Percentiles rank a stretch among this genome's conserved stretches.
Conservation (phyloP, 441 rosid genomes). For the Gossypium aridum region DNA sequence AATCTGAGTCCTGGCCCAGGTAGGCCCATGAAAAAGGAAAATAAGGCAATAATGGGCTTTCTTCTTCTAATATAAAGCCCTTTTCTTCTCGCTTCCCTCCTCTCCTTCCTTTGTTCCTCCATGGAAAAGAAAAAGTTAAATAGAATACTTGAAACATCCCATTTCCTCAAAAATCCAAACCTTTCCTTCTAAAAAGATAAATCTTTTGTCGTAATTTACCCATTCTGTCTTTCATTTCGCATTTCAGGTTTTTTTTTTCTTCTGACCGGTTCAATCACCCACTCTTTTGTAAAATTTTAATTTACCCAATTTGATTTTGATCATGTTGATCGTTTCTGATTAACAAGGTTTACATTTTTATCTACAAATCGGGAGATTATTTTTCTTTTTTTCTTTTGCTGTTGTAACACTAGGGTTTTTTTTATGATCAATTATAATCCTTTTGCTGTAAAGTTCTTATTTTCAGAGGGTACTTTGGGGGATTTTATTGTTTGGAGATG, state of each 20-base stretch:
- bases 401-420: slow-evolving; percentile 10
- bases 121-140: neutral
- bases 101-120: too few species aligned
- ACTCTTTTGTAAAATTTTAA: neutral
- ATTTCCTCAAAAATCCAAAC: neutral
- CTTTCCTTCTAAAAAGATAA: neutral
- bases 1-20: neutral
- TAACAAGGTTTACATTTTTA: slow-evolving; percentile 14
- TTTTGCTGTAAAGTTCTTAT: slow-evolving; percentile 5
- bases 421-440: slow-evolving; percentile 4
- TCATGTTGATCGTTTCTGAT: slow-evolving; percentile 19
- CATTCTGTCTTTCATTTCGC: neutral
- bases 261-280: neutral
- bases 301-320: slow-evolving; percentile 17
- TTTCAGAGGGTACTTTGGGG: slow-evolving; percentile 5
- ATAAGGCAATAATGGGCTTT: neutral
- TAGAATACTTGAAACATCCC: neutral
- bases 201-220: neutral
- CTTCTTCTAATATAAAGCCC: neutral
- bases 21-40: neutral
- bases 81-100: neutral
- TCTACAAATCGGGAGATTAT: slow-evolving; percentile 6
- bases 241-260: neutral
- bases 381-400: neutral
- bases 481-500: slow-evolving; percentile 10